A percentile compares a stretch with the other conserved stretches of the same genome.
Evolutionary conservation across 1,284 basidiomycete species (phyloP).

Genomic region (Xerocomus nothofagi): DNA sequence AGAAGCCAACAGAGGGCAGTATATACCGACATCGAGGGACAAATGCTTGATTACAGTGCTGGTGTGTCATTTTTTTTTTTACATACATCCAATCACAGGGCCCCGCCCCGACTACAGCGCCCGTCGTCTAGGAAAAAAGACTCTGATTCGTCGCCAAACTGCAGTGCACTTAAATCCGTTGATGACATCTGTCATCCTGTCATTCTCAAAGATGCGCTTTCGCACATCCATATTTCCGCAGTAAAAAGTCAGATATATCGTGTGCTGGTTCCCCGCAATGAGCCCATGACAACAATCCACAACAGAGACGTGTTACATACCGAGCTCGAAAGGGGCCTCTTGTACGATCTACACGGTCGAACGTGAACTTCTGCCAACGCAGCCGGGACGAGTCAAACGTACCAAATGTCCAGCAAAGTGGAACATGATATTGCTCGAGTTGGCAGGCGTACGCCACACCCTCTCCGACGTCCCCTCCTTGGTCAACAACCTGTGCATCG

Average conservation of each 20-base stretch:
- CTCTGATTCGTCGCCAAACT: too few species aligned
- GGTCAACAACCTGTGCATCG: slow-evolving; percentile 36
- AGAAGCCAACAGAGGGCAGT: too few species aligned
- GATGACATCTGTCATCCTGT: neutral
- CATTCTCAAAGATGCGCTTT: slow-evolving; percentile 16
- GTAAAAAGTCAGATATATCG: slow-evolving; percentile 29
- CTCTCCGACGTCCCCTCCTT: slow-evolving; percentile 42
- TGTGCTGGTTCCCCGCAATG: too few species aligned
- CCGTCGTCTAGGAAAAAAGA: too few species aligned
- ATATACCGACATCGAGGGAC: too few species aligned
- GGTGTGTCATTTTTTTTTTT: slow-evolving; percentile 5
- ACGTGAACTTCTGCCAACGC: neutral
- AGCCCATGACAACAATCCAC: neutral
- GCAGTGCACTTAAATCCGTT: too few species aligned
- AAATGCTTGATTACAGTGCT: too few species aligned
- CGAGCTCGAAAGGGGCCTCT: slow-evolving; percentile 44
- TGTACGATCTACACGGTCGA: slow-evolving; percentile 41
- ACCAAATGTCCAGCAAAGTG: slow-evolving; percentile 60
- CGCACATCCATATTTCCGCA: slow-evolving; percentile 10
- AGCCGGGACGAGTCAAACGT: slow-evolving; percentile 6
- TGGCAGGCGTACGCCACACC: slow-evolving; percentile 61
- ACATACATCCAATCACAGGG: slow-evolving; percentile 6
- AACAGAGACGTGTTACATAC: slow-evolving; percentile 23
- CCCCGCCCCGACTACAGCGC: neutral
- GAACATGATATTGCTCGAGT: slow-evolving; percentile 60